Evolutionary conservation across 441 rosid species (phyloP).

Genomic region (Erodium moschatum): DNA sequence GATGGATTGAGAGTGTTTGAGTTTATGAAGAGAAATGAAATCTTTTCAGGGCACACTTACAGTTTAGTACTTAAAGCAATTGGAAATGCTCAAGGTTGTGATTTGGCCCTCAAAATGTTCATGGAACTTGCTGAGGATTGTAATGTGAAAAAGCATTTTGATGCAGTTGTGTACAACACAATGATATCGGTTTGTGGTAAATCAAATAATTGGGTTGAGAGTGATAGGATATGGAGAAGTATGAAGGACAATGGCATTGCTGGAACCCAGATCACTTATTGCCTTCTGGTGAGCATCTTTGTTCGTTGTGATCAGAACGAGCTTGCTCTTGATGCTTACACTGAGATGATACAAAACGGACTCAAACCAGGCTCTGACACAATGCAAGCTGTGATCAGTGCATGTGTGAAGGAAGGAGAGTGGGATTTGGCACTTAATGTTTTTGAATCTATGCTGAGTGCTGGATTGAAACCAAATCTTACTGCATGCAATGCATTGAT

Average conservation of each 20-base stretch:
- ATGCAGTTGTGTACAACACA: slow-evolving; percentile 68
- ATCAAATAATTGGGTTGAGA: slow-evolving; percentile 39
- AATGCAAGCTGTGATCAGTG: slow-evolving; percentile 49
- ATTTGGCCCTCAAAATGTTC: slow-evolving; percentile 50
- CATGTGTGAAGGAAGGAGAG: slow-evolving; percentile 50
- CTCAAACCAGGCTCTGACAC: slow-evolving; percentile 45
- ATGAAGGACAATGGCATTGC: slow-evolving; percentile 43
- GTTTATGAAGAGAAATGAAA: slow-evolving; percentile 39
- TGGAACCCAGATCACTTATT: slow-evolving; percentile 57
- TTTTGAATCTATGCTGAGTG: slow-evolving; percentile 45
- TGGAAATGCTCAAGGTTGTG: slow-evolving; percentile 43
- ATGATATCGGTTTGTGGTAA: slow-evolving; percentile 58
- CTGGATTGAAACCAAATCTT: slow-evolving; percentile 44
- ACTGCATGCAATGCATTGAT: slow-evolving; percentile 62
- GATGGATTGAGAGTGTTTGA: slow-evolving; percentile 46
- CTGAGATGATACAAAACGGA: slow-evolving; percentile 49
- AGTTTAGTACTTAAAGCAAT: slow-evolving; percentile 58
- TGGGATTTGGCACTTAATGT: slow-evolving; percentile 49
- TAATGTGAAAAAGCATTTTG: slow-evolving; percentile 32
- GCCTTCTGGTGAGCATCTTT: slow-evolving; percentile 55
- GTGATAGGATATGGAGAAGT: slow-evolving; percentile 54
- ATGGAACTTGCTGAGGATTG: slow-evolving; percentile 36
- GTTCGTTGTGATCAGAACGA: slow-evolving; percentile 51
- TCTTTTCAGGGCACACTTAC: slow-evolving; percentile 53
- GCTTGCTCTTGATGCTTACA: slow-evolving; percentile 59